A percentile compares a stretch with the other conserved stretches of the same genome.
Conservation (phyloP, 2,329 filamentous ascomycete genomes). For the Neonectria punicea region DNA sequence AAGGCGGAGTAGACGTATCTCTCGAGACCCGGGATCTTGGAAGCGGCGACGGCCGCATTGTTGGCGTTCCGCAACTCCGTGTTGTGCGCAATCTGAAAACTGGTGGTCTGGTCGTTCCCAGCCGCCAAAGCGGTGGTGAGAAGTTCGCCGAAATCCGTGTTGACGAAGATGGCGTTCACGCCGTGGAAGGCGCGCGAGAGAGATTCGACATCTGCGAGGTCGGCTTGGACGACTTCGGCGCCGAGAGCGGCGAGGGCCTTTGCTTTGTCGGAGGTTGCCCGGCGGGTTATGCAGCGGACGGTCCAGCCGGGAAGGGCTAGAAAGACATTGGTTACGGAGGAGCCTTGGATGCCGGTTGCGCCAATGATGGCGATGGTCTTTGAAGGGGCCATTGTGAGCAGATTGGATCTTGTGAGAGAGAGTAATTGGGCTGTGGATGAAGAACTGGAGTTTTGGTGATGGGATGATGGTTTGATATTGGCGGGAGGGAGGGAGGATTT, state of each 20-base stretch:
- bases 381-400: conserved; percentile 21
- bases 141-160: conserved; percentile 63
- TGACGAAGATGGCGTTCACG: conserved; percentile 60
- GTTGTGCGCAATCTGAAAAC: conserved; percentile 53
- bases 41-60: conserved; percentile 64
- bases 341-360: conserved; percentile 60
- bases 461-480: background rate
- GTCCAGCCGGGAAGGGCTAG: conserved; percentile 49
- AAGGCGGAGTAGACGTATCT: conserved; percentile 62
- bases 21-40: conserved; percentile 50
- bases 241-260: conserved; percentile 52
- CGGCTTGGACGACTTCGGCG: conserved; percentile 55
- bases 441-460: background rate
- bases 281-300: conserved; percentile 59
- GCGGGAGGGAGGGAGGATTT: background rate
- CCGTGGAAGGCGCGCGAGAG: conserved; percentile 54
- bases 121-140: conserved; percentile 53
- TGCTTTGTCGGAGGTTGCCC: conserved; percentile 52
- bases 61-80: conserved; percentile 61
- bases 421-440: background rate
- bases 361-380: conserved; percentile 56
- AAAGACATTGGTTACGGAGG: conserved; percentile 58
- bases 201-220: conserved; percentile 53
- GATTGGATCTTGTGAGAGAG: background rate
- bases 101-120: conserved; percentile 46